Conservation (phyloP, 2,329 filamentous ascomycete species). For the Coniochaeta sp. region DNA sequence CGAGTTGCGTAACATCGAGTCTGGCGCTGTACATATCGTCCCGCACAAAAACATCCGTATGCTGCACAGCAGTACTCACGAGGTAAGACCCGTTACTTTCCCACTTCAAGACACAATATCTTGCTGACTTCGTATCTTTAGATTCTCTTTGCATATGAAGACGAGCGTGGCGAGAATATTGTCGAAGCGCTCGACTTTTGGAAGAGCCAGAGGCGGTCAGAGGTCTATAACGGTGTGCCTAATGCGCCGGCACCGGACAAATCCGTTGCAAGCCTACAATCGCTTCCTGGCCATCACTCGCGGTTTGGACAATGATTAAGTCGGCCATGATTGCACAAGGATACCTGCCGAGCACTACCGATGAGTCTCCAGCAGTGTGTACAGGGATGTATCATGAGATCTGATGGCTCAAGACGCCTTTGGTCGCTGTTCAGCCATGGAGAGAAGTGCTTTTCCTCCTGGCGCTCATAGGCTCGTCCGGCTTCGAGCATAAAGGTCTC, state of each 20-base stretch:
- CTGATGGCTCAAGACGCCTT: not conserved
- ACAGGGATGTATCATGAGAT: not conserved
- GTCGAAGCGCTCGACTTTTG: conserved; percentile 96
- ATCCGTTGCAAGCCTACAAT: not conserved
- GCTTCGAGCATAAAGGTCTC: no score
- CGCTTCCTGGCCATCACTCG: not conserved
- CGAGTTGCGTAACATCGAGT: conserved; percentile 92
- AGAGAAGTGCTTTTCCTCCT: not conserved
- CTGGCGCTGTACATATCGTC: conserved; percentile 88
- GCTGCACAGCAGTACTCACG: conserved; percentile 93
- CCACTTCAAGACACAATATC: conserved; percentile 5
- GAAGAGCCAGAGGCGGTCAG: conserved; percentile 56
- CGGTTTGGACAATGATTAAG: not conserved
- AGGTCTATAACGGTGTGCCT: conserved; percentile 7
- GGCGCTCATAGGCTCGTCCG: not conserved
- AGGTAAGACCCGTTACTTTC: conserved; percentile 52
- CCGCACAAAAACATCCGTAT: conserved; percentile 95
- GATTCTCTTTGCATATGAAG: conserved; percentile 97
- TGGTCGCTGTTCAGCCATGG: not conserved
- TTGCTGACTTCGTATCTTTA: conserved; percentile 27
- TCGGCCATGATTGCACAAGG: not conserved
- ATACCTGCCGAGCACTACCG: not conserved
- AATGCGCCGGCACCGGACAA: not conserved
- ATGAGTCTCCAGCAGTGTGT: not conserved
- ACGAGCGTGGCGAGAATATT: conserved; percentile 87